These are phyloP conservation scores for Aspergillus jensenii DNA, from an alignment of 2,329 filamentous ascomycete species.

Conservation along the genomic window DNA sequence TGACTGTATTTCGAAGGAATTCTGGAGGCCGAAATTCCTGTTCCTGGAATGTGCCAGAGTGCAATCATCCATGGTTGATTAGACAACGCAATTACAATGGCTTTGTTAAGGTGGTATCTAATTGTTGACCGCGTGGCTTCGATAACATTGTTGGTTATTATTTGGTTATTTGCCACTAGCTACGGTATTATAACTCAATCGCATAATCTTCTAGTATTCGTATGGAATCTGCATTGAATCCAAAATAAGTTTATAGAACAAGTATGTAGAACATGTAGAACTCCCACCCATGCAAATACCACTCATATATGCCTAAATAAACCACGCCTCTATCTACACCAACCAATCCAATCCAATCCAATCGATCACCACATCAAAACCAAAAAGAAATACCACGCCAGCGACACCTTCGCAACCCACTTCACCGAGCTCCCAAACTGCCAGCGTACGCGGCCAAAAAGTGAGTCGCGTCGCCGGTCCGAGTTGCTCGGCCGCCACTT, in stretches of 20 bases:
- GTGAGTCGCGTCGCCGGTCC: slow-evolving; percentile 24
- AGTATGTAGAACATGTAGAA: background rate
- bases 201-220: background rate
- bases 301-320: background rate
- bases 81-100: background rate
- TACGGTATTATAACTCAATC: background rate
- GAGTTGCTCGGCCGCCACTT: slow-evolving; percentile 28
- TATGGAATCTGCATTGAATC: background rate
- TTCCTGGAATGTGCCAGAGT: background rate
- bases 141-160: no score
- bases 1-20: no score
- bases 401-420: slow-evolving; percentile 63
- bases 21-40: background rate
- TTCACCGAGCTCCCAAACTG: slow-evolving; percentile 65
- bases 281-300: background rate
- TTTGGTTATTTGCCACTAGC: no score
- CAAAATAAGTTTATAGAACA: background rate
- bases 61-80: background rate
- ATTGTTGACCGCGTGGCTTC: no score
- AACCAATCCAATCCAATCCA: background rate
- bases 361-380: slow-evolving; percentile 57
- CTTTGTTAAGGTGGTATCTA: background rate
- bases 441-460: slow-evolving; percentile 46
- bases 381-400: slow-evolving; percentile 66
- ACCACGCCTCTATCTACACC: background rate